Evolutionary conservation across 805 yeast species (phyloP).

Genomic region (Phaffomyces thermotolerans): DNA sequence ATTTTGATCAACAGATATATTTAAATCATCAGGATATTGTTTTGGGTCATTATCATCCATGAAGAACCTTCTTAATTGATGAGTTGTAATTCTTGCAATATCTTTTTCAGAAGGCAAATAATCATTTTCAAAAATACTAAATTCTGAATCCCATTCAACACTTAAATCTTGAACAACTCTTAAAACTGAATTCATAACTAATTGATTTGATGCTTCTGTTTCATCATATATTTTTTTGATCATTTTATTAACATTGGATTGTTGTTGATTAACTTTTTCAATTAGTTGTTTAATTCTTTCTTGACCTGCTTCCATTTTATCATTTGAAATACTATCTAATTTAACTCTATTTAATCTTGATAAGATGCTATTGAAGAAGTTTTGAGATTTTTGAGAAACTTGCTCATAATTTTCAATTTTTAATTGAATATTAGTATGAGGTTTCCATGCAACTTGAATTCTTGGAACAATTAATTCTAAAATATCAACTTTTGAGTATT

Average conservation of each 20-base stretch:
- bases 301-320: slow-evolving; percentile 64
- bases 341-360: slow-evolving; percentile 72
- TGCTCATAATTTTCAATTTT: slow-evolving; percentile 55
- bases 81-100: slow-evolving; percentile 82
- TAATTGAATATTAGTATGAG: slow-evolving; percentile 58
- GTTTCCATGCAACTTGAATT: slow-evolving; percentile 61
- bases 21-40: slow-evolving; percentile 1
- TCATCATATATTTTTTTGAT: slow-evolving; percentile 46
- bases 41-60: slow-evolving; percentile 38
- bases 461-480: slow-evolving; percentile 76
- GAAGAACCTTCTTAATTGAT: slow-evolving; percentile 72
- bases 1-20: too few relatives aligned
- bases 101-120: slow-evolving; percentile 91
- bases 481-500: slow-evolving; percentile 66
- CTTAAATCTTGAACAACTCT: slow-evolving; percentile 74
- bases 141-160: slow-evolving; percentile 81
- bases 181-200: slow-evolving; percentile 62
- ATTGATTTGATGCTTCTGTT: slow-evolving; percentile 55
- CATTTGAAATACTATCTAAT: slow-evolving; percentile 60
- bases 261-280: slow-evolving; percentile 44
- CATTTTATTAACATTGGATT: slow-evolving; percentile 33
- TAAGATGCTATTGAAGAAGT: slow-evolving; percentile 67
- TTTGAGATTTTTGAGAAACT: slow-evolving; percentile 44
- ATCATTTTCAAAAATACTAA: slow-evolving; percentile 67
- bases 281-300: slow-evolving; percentile 52